Conservation (phyloP, 495 filamentous ascomycete species). For the Hypoxylon cercidicola region DNA sequence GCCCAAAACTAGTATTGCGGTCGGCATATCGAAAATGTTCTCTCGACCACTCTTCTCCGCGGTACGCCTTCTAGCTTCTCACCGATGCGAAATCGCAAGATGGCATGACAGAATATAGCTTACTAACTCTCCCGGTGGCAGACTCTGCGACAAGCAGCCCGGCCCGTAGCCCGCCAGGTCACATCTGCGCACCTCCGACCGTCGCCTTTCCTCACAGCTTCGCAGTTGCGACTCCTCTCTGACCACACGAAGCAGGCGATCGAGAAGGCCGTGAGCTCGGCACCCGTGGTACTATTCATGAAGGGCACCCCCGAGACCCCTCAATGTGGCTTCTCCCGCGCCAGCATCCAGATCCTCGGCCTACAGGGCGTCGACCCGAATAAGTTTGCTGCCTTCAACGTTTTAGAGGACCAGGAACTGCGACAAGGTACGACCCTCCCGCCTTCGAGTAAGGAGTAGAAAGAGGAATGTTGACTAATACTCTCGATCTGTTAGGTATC, state of each 20-base stretch:
- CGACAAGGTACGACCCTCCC: slow-evolving; percentile 72
- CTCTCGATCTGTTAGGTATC: slow-evolving; percentile 71
- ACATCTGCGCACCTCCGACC: slow-evolving; percentile 29
- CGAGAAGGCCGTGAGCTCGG: slow-evolving; percentile 82
- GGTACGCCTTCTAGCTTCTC: slow-evolving; percentile 19
- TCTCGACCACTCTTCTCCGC: slow-evolving; percentile 36
- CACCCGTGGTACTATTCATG: slow-evolving; percentile 98
- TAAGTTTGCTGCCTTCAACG: slow-evolving; percentile 97
- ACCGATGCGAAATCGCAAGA: neutral
- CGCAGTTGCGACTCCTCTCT: slow-evolving; percentile 74
- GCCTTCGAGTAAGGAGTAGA: neutral
- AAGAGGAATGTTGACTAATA: slow-evolving; percentile 1
- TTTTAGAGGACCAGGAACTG: slow-evolving; percentile 88
- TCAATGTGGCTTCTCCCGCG: slow-evolving; percentile 97
- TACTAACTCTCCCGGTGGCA: slow-evolving; percentile 19
- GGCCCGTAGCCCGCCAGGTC: slow-evolving; percentile 46
- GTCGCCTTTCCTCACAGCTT: slow-evolving; percentile 47
- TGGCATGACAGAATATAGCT: neutral
- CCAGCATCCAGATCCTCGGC: slow-evolving; percentile 92
- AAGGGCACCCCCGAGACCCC: slow-evolving; percentile 96
- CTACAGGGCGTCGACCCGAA: slow-evolving; percentile 95
- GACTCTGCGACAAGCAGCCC: slow-evolving; percentile 51
- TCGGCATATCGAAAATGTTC: slow-evolving; percentile 26
- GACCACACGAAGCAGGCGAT: slow-evolving; percentile 80
- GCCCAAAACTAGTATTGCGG: slow-evolving; percentile 1